Conservation (phyloP, 805 yeast species). For the Zygosaccharomyces siamensis region DNA sequence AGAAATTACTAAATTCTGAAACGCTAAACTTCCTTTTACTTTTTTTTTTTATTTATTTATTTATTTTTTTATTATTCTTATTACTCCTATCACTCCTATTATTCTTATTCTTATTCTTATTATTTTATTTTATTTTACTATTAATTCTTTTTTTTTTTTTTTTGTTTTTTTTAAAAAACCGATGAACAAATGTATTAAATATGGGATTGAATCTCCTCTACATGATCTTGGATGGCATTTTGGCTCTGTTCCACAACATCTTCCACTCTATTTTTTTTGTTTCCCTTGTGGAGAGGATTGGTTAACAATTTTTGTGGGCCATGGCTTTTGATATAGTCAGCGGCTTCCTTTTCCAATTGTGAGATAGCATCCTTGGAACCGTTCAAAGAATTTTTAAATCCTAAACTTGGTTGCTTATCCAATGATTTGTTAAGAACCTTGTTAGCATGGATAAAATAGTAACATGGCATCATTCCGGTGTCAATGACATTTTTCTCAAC, state of each 20-base stretch:
- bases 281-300: slow-evolving; percentile 2
- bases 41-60: too few species aligned
- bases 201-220: slow-evolving; percentile 11
- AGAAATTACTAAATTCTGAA: background rate
- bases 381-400: slow-evolving; percentile 27
- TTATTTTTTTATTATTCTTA: background rate
- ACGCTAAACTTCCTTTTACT: too few species aligned
- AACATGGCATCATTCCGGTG: slow-evolving; percentile 35
- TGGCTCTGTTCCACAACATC: slow-evolving; percentile 1
- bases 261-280: background rate
- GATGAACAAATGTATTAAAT: background rate
- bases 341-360: slow-evolving; percentile 32
- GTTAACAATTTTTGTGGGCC: slow-evolving; percentile 11
- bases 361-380: slow-evolving; percentile 34
- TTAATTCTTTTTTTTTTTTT: slow-evolving; percentile 2
- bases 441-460: slow-evolving; percentile 35
- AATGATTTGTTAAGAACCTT: slow-evolving; percentile 39
- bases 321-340: slow-evolving; percentile 15
- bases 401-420: slow-evolving; percentile 37
- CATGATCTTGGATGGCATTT: slow-evolving; percentile 8
- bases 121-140: too few species aligned
- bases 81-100: too few species aligned
- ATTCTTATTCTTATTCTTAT: too few species aligned
- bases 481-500: slow-evolving; percentile 26
- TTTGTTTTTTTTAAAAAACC: background rate